These are phyloP conservation scores for Aspergillus texensis DNA, from an alignment of 2,329 filamentous ascomycete species.

Conservation along the genomic window DNA sequence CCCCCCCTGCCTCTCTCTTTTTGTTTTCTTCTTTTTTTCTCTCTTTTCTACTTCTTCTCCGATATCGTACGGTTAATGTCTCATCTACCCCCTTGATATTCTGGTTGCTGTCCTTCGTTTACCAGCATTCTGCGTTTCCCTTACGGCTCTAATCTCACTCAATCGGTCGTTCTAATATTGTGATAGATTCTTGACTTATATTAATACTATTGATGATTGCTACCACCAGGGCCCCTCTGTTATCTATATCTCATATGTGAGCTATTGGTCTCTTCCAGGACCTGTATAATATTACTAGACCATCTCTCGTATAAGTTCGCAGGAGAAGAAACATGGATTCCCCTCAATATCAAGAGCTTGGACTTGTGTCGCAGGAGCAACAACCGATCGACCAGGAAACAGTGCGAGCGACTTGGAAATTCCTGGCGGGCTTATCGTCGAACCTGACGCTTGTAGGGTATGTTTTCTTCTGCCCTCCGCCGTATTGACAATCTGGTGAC, in stretches of 20 bases:
- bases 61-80: neutral
- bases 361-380: constrained; percentile 12
- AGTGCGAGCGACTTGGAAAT: constrained; percentile 24
- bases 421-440: constrained; percentile 28
- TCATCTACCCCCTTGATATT: neutral
- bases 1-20: neutral
- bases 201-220: neutral
- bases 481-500: neutral
- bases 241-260: neutral
- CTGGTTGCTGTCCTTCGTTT: constrained; percentile 5
- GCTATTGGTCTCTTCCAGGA: neutral
- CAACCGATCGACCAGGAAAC: constrained; percentile 6
- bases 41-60: neutral
- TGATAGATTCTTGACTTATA: neutral
- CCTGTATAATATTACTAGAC: neutral
- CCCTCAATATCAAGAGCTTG: constrained; percentile 18
- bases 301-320: neutral
- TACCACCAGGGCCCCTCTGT: neutral
- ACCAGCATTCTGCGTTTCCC: neutral
- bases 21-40: neutral
- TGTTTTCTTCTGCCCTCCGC: constrained; percentile 10
- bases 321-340: neutral
- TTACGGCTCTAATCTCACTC: neutral
- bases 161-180: neutral
- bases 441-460: constrained; percentile 35